Evolutionary conservation across 169 alveolate species (phyloP), one percentile per base, ranked within the genome.

Genomic region (Cyclospora cayetanensis): DNA sequence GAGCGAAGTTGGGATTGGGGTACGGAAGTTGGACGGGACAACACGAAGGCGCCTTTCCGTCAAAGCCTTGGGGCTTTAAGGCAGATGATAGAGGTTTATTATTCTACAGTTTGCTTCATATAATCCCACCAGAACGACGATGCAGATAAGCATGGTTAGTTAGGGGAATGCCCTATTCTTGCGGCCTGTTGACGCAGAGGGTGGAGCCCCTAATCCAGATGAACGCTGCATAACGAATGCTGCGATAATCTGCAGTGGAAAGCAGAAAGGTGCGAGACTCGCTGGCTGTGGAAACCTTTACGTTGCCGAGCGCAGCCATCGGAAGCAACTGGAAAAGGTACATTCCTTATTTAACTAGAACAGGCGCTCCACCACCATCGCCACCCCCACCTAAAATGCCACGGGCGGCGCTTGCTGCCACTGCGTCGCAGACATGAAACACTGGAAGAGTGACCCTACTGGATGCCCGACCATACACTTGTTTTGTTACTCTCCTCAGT

Each of bases 151-250:
- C 12, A 39, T 12, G 1, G 29, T 9, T 72, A n/a, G n/a, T n/a
- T n/a, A n/a, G n/a, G n/a, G n/a, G n/a, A n/a, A n/a, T n/a, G n/a
- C n/a, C n/a, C n/a, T n/a, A n/a, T n/a, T n/a, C n/a, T n/a, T n/a
- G n/a, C n/a, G n/a, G n/a, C n/a, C n/a, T n/a, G n/a, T n/a, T n/a
- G n/a, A n/a, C n/a, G n/a, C n/a, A n/a, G n/a, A n/a, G n/a, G n/a
- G n/a, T n/a, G n/a, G n/a, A n/a, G n/a, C n/a, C n/a, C n/a, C n/a
- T n/a, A n/a, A n/a, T n/a, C n/a, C 35, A 72, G 41, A 72, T 34
- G 60, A 72, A 72, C 63, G 35, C 84, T 2, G 84, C 84, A 39
- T 72, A 72, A 11, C 60, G 53, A 25, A 25, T 20, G 35, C 84
- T 60, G 29, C 84, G 27, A 37, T 35, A 20, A 42, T 39, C 60